Evolutionary conservation across 1,139 yeast species (phyloP).

Genomic region (Geotrichum candidum): DNA sequence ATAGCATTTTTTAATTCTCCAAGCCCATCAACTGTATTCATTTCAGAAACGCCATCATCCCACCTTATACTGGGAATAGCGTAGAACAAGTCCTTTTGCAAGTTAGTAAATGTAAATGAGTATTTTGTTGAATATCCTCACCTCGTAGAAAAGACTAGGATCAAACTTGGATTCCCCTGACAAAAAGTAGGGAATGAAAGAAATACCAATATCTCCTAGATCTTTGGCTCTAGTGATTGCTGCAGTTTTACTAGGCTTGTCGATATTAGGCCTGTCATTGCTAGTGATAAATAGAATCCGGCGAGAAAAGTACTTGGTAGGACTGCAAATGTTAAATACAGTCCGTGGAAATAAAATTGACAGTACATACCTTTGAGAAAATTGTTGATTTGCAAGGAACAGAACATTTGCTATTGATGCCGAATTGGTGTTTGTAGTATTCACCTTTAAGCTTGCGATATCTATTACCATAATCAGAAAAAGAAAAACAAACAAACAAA

Average conservation of each 20-base stretch:
- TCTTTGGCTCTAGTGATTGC: conserved; percentile 59
- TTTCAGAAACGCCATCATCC: neutral
- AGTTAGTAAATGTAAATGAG: neutral
- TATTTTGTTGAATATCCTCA: neutral
- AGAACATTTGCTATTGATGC: conserved; percentile 27
- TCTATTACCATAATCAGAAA: neutral
- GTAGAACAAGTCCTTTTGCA: conserved; percentile 7
- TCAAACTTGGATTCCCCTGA: conserved; percentile 10
- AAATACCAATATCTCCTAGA: conserved; percentile 19
- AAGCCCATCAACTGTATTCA: conserved; percentile 4
- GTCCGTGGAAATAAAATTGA: conserved; percentile 6
- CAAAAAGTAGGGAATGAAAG: conserved; percentile 9
- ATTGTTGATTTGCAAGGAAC: conserved; percentile 28
- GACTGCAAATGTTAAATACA: conserved; percentile 10
- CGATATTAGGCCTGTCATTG: conserved; percentile 47
- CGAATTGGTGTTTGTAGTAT: conserved; percentile 4
- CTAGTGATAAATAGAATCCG: conserved; percentile 54
- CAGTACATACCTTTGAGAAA: conserved; percentile 18
- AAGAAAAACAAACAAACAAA: neutral
- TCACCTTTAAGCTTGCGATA: neutral
- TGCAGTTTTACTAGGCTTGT: conserved; percentile 35
- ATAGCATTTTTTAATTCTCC: conserved; percentile 1
- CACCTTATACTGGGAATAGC: conserved; percentile 8
- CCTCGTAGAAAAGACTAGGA: conserved; percentile 11
- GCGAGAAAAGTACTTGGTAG: conserved; percentile 24